Evolutionary conservation across 805 yeast genomes (phyloP).

Genomic region (Yarrowia sp.): DNA sequence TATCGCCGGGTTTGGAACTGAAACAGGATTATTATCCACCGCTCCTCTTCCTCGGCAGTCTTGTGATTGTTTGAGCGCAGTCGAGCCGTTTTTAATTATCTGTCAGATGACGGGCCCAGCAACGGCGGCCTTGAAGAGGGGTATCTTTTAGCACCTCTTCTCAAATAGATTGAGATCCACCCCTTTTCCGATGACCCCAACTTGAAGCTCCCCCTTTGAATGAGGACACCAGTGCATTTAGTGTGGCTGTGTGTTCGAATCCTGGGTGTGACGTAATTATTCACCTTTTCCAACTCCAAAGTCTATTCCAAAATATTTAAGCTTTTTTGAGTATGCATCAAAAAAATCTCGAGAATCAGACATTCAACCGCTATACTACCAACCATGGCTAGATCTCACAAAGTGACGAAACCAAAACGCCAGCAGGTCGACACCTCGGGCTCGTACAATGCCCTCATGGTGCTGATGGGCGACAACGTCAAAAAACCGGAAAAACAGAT

Average conservation of each 20-base stretch:
- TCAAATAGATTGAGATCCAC: too few relatives aligned
- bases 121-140: slow-evolving; percentile 2
- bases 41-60: too few relatives aligned
- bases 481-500: slow-evolving; percentile 19
- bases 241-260: too few relatives aligned
- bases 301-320: too few relatives aligned
- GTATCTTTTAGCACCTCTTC: neutral
- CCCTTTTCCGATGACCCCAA: too few relatives aligned
- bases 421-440: slow-evolving; percentile 21
- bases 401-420: slow-evolving; percentile 27
- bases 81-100: neutral
- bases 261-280: too few relatives aligned
- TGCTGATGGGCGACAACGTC: slow-evolving; percentile 27
- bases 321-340: slow-evolving; percentile 4
- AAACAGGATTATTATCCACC: neutral
- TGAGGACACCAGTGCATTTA: too few relatives aligned
- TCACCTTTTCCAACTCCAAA: too few relatives aligned
- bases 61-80: neutral
- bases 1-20: neutral
- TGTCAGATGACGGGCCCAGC: neutral
- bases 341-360: slow-evolving; percentile 13
- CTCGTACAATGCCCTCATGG: slow-evolving; percentile 1
- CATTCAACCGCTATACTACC: neutral
- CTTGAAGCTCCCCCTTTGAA: too few relatives aligned
- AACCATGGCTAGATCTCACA: slow-evolving; percentile 21